Evolutionary conservation across 768 basidiomycete genomes (phyloP), one percentile per base, ranked within the genome.

Genomic region (Paxillus involutus): DNA sequence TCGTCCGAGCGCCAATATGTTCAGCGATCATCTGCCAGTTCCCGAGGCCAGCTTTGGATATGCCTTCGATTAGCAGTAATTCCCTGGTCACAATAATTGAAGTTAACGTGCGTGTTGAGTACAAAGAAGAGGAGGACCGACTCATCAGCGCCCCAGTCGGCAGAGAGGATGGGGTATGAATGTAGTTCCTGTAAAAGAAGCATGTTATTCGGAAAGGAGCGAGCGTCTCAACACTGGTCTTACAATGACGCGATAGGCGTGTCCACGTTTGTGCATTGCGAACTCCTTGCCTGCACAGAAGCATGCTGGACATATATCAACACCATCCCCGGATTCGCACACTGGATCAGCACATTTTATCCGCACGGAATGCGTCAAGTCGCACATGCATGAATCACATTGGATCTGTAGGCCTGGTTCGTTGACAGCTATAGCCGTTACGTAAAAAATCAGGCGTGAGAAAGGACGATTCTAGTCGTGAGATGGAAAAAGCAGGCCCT

Each of bases 71-170:
- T 16, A 99, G 76, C 7, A 96, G 75, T 2, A 98, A 78, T 68
- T 99, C 96, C 73, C 93, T 95, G 60, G 21, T 6, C 29, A 26
- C 59, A 24, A 46, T 26, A 7, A 55, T 59, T 48, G 47, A 51
- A 11, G 40, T 37, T 47, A 44, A 42, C 33, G 6, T 32, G n/a
- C 19, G 37, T 19, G 47, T n/a, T 26, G 32, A 45, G 36, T 41
- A 53, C 36, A 3, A 29, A 32, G n/a, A n/a, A n/a, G 32, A 24
- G 48, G 4, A 51, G 4, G 46, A 75, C 86, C 71, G 62, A 94
- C 92, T 99, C 96, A 70, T 98, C 96, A 9, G 95, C 96, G 37
- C 94, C 96, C 97, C 96, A 98, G 68, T 96, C 93, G 52, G 88
- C 85, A 8, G 86, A 80, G 63, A 97, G 96, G 64, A 99, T 97